Percentiles rank a stretch among this genome's conserved stretches.
phyloP scores from a whole-genome alignment of 2,329 filamentous ascomycete species.

The Trichocomaceae sp. region DNA sequence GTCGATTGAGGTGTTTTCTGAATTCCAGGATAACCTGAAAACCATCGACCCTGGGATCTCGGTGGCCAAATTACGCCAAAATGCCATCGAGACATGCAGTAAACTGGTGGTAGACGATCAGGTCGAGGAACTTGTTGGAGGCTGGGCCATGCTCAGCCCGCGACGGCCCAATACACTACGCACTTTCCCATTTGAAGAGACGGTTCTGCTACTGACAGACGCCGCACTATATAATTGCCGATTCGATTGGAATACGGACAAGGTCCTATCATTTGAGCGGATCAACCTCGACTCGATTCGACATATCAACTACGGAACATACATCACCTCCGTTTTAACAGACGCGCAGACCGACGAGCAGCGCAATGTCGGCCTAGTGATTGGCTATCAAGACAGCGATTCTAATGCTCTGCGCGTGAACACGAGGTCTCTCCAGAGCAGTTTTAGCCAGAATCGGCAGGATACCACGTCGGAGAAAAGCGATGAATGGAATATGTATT shows the following conservation, averaged over 20 bases:
- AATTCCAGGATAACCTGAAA: constrained; percentile 92
- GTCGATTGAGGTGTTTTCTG: constrained; percentile 76
- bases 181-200: constrained; percentile 73
- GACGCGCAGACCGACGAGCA: constrained; percentile 67
- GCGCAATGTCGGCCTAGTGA: constrained; percentile 75
- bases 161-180: constrained; percentile 62
- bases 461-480: constrained; percentile 20
- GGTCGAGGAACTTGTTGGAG: constrained; percentile 77
- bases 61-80: constrained; percentile 72
- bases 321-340: constrained; percentile 83
- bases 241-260: constrained; percentile 93
- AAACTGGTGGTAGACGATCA: constrained; percentile 79
- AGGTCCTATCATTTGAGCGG: constrained; percentile 85
- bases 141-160: constrained; percentile 82
- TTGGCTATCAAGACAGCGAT: constrained; percentile 67
- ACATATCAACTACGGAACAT: constrained; percentile 71
- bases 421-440: constrained; percentile 64
- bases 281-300: constrained; percentile 69
- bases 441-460: constrained; percentile 45
- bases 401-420: constrained; percentile 72
- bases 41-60: constrained; percentile 86
- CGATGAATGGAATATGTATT: constrained; percentile 37
- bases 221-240: constrained; percentile 79
- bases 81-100: constrained; percentile 81
- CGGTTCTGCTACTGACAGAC: constrained; percentile 79